phyloP scores from a whole-genome alignment of 257 asterid genomes.

The Solanum bulbocastanum region DNA sequence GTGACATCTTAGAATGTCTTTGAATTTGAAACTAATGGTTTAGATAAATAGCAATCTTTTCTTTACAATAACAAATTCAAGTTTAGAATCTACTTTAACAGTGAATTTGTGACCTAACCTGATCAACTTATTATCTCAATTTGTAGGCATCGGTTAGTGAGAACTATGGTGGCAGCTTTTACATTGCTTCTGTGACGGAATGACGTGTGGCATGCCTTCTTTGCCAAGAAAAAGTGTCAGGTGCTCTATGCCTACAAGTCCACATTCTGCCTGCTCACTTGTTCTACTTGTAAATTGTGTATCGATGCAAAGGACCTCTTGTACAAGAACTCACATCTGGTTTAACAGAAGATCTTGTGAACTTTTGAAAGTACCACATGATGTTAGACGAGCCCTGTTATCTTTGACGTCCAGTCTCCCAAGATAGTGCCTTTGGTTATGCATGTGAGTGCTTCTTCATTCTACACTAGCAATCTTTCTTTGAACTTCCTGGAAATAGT shows the following conservation, averaged over 20 bases:
- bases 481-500: neutral
- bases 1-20: neutral
- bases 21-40: neutral
- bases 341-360: neutral
- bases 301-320: neutral
- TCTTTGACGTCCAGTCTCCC: neutral
- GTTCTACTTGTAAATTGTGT: neutral
- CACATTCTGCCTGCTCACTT: neutral
- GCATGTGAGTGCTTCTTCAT: neutral
- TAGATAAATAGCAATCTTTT: neutral
- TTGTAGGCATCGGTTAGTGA: constrained; percentile 63
- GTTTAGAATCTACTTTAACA: neutral
- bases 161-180: constrained; percentile 68
- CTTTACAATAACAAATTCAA: neutral
- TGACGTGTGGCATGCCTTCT: constrained; percentile 3
- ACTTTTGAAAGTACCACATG: neutral
- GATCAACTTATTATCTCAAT: neutral
- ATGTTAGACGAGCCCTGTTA: neutral
- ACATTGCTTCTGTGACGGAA: constrained; percentile 20
- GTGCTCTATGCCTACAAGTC: neutral
- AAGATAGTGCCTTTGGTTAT: neutral
- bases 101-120: neutral
- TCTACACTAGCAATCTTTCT: neutral
- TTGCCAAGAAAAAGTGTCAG: neutral
- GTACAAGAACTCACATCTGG: neutral